Conservation (phyloP, 305 asterid species). For the Fraxinus velutina region DNA sequence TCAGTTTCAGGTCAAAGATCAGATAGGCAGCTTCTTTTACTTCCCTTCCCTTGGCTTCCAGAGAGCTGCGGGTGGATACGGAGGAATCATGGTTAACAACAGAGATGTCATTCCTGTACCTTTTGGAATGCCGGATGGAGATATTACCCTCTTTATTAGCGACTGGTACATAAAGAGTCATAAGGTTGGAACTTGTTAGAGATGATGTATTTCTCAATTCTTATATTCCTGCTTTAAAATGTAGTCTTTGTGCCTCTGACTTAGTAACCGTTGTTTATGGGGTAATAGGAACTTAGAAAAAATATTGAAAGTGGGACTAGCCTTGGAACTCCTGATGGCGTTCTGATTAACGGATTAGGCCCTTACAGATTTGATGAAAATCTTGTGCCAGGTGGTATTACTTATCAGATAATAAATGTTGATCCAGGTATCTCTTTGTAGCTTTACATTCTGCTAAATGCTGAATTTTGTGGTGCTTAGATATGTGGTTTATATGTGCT, state of each 20-base stretch:
- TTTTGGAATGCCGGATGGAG: constrained; percentile 72
- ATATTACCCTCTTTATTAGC: constrained; percentile 65
- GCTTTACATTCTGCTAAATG: neutral
- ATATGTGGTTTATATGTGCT: neutral
- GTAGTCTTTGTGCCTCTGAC: constrained; percentile 13
- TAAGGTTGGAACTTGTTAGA: constrained; percentile 60
- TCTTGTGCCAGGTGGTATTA: constrained; percentile 54
- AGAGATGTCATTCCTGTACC: constrained; percentile 80
- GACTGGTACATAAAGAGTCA: constrained; percentile 86
- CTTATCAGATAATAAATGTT: constrained; percentile 62
- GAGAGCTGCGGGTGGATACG: constrained; percentile 86
- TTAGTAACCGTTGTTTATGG: constrained; percentile 34
- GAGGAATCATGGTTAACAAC: constrained; percentile 78
- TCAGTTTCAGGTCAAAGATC: constrained; percentile 91
- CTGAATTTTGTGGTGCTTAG: neutral
- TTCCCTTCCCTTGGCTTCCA: constrained; percentile 77
- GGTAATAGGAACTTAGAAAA: constrained; percentile 60
- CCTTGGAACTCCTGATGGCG: constrained; percentile 80
- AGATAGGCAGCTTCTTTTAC: constrained; percentile 92
- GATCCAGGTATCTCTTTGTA: constrained; percentile 59
- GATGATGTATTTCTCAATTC: constrained; percentile 1
- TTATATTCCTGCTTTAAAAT: constrained; percentile 8
- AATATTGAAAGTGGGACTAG: constrained; percentile 56
- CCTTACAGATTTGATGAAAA: constrained; percentile 69
- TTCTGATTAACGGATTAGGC: constrained; percentile 73